A percentile compares a stretch with the other conserved stretches of the same genome.
Conservation (phyloP, 2,329 filamentous ascomycete genomes). For the Celoporthe dispersa region DNA sequence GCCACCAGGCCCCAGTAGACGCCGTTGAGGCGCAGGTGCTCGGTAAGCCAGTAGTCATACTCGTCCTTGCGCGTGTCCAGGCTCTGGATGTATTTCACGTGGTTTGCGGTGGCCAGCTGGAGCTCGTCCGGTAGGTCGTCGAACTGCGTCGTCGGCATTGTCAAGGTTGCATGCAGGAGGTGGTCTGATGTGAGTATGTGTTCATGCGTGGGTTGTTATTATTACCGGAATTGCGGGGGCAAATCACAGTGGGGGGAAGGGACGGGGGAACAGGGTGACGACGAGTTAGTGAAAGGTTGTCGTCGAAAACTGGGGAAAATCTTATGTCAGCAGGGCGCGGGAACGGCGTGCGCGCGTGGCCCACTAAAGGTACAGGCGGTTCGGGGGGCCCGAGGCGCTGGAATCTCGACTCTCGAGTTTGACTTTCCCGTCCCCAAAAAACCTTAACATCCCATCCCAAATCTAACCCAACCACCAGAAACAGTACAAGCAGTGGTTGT, state of each 20-base stretch:
- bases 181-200: not conserved
- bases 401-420: not conserved
- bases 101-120: conserved; percentile 58
- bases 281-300: conserved; percentile 1
- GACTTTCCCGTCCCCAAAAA: not conserved
- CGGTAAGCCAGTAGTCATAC: conserved; percentile 96
- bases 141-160: conserved; percentile 38
- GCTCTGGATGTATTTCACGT: conserved; percentile 91
- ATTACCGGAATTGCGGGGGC: not conserved
- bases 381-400: not conserved
- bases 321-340: conserved; percentile 22
- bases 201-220: not conserved
- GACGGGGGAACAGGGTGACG: conserved; percentile 21
- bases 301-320: conserved; percentile 17
- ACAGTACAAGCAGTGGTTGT: not conserved
- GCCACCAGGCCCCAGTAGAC: conserved; percentile 96
- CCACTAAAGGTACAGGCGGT: not conserved
- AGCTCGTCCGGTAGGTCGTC: conserved; percentile 46
- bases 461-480: not conserved
- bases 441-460: not conserved
- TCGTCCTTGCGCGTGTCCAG: conserved; percentile 92
- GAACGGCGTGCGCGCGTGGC: not conserved
- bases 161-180: conserved; percentile 29
- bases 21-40: conserved; percentile 92
- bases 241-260: conserved; percentile 5